Evolutionary conservation across 768 basidiomycete genomes (phyloP), one percentile per base, ranked within the genome.

Genomic region (Filobasidium wieringae): DNA sequence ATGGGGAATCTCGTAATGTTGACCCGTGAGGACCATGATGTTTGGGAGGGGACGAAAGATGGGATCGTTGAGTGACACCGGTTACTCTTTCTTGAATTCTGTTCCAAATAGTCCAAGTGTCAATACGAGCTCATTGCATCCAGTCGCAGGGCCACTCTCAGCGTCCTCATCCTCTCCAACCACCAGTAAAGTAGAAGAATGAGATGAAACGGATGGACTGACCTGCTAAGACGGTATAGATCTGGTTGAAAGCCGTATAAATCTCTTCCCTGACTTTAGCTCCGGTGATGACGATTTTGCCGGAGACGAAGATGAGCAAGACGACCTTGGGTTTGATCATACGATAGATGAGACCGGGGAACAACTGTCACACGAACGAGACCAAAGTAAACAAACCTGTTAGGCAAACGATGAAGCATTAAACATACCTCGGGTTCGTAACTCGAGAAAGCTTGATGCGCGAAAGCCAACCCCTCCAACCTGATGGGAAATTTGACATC

Each of bases 291-390:
- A 99, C 95, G 67, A 97, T 97, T 79, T 97, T 99, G 31, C 95
- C 95, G 26, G 92, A 96, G 12, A 97, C 95, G 77, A 99, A 99
- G 68, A 99, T 97, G 52, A 99, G 80, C 39, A 99, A 78, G 37
- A 99, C 95, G 63, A 99, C 95, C 77, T 99, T 99, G 7, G 95
- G 95, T 75, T 96, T 95, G 77, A 96, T 87, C 95, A 97, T 97
- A 66, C 93, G 87, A 71, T 99, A 97, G 73, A 99, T 97, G 43
- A 99, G 81, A 69, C 95, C 93, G 54, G 95, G 93, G 84, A 99
- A 97, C 56, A 97, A 78, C 93, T 97, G 64, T 49, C 51, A 34
- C 14, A 14, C 1, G 12, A 47, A 33, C 11, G 2, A 50, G 29
- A 15, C 39, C 49, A 59, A 36, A 2, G 31, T 30, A 12, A 19